phyloP scores from a whole-genome alignment of 257 asterid genomes.

The Solanum dulcamara region DNA sequence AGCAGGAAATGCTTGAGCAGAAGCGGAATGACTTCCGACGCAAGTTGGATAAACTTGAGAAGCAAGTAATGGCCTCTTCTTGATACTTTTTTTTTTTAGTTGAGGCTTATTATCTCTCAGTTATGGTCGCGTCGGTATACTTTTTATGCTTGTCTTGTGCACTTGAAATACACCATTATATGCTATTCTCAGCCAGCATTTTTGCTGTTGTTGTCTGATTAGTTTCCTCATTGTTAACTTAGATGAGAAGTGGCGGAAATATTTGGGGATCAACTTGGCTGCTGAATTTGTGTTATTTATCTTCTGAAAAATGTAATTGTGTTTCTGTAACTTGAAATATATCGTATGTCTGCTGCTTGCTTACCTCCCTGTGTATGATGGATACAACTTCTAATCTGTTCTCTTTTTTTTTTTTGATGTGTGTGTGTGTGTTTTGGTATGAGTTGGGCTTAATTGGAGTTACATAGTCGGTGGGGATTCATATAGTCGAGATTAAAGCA shows the following conservation, averaged over 20 bases:
- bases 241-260: background rate
- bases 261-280: background rate
- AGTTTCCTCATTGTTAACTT: background rate
- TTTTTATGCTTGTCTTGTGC: background rate
- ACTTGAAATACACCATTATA: background rate
- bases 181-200: background rate
- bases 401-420: background rate
- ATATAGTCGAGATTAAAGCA: background rate
- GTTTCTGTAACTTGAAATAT: background rate
- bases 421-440: no score
- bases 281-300: background rate
- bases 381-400: background rate
- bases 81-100: background rate
- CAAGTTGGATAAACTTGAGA: slow-evolving; percentile 63
- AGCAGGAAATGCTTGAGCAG: slow-evolving; percentile 95
- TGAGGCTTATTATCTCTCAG: background rate
- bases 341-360: background rate
- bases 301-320: background rate
- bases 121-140: background rate
- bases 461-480: background rate
- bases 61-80: slow-evolving; percentile 52
- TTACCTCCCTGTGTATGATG: background rate
- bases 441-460: background rate
- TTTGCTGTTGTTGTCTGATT: background rate
- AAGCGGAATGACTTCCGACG: slow-evolving; percentile 72